phyloP scores from a whole-genome alignment of 495 filamentous ascomycete species.

The Podospora pseudoanserina region DNA sequence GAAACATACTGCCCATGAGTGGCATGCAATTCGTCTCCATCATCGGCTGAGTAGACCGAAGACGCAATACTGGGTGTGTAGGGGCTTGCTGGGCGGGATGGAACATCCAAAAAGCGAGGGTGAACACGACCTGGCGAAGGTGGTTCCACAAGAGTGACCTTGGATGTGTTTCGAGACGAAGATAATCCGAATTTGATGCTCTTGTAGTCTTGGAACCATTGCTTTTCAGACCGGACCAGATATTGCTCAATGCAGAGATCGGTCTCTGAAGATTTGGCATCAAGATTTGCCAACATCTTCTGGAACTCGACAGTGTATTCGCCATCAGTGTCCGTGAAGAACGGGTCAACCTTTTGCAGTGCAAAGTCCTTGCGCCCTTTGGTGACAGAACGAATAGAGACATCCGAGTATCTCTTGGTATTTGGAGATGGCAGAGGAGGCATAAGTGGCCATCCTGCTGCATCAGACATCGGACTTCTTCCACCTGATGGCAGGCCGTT shows the following conservation, averaged over 20 bases:
- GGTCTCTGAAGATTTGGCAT: constrained; percentile 53
- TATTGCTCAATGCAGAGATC: constrained; percentile 62
- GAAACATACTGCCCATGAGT: neutral
- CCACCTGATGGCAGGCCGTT: constrained; percentile 23
- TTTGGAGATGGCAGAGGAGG: constrained; percentile 8
- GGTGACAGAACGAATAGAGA: constrained; percentile 20
- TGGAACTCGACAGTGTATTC: constrained; percentile 55
- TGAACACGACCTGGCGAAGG: neutral
- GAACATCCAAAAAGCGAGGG: constrained; percentile 16
- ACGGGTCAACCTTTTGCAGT: constrained; percentile 62
- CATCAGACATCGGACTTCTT: constrained; percentile 8
- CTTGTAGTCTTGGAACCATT: constrained; percentile 55
- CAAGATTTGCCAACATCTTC: constrained; percentile 48
- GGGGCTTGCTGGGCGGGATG: constrained; percentile 7
- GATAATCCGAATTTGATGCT: constrained; percentile 26
- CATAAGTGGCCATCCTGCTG: constrained; percentile 9
- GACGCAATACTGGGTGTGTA: constrained; percentile 20
- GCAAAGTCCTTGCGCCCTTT: constrained; percentile 36
- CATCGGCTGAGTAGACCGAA: constrained; percentile 14
- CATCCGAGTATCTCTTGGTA: constrained; percentile 6
- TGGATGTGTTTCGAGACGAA: constrained; percentile 14
- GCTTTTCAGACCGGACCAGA: constrained; percentile 58
- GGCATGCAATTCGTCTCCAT: neutral
- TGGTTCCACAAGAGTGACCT: constrained; percentile 11
- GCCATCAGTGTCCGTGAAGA: constrained; percentile 61